Conservation (phyloP, 2,329 filamentous ascomycete species). For the Chrysoporthe austroafricana region DNA sequence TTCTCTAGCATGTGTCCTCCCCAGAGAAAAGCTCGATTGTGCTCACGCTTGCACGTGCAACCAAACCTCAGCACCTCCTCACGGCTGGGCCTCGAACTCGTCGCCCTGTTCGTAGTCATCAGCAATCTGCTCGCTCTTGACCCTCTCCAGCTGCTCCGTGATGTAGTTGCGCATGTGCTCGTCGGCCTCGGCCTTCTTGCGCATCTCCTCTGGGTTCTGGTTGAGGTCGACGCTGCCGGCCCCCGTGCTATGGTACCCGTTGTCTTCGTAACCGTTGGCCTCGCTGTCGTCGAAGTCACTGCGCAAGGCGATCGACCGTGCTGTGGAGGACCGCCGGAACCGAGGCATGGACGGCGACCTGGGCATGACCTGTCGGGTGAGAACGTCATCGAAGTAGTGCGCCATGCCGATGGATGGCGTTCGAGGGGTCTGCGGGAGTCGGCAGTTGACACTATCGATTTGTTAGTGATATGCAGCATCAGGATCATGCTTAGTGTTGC, state of each 20-base stretch:
- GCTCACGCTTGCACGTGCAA: background rate
- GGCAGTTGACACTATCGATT: constrained; percentile 73
- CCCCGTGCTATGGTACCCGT: constrained; percentile 40
- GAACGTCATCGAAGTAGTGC: constrained; percentile 95
- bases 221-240: constrained; percentile 52
- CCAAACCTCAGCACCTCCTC: background rate
- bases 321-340: constrained; percentile 78
- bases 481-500: constrained; percentile 37
- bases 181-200: constrained; percentile 60
- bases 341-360: constrained; percentile 49
- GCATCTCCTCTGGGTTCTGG: constrained; percentile 55
- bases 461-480: constrained; percentile 44
- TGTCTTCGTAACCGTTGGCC: constrained; percentile 51
- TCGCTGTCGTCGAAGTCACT: constrained; percentile 71
- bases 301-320: constrained; percentile 79
- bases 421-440: constrained; percentile 89
- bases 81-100: constrained; percentile 50
- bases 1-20: background rate
- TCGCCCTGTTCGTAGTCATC: constrained; percentile 47
- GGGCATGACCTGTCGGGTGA: constrained; percentile 59
- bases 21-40: background rate
- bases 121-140: constrained; percentile 60
- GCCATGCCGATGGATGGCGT: constrained; percentile 82
- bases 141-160: constrained; percentile 75
- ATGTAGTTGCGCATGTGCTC: constrained; percentile 81